phyloP scores from a whole-genome alignment of 169 alveolate species.

The Plasmodium ovale region DNA sequence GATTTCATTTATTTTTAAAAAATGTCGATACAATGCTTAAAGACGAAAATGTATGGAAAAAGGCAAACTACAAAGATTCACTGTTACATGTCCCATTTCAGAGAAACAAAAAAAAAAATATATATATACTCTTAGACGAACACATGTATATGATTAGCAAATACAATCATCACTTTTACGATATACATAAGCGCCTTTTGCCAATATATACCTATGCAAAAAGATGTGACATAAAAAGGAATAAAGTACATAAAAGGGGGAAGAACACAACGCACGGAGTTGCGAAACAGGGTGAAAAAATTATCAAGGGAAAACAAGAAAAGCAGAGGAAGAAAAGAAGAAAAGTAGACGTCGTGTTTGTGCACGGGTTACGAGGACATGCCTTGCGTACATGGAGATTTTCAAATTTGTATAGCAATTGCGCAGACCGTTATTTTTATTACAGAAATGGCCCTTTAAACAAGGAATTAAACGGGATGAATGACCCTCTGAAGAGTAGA shows the following conservation, averaged over 20 bases:
- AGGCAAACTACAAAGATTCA: conserved; percentile 5
- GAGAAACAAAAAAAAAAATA: conserved; percentile 22
- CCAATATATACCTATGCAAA: conserved; percentile 51
- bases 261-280: background rate
- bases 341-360: conserved; percentile 34
- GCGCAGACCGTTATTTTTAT: conserved; percentile 21
- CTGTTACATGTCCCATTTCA: background rate
- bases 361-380: conserved; percentile 63
- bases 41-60: conserved; percentile 3
- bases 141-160: conserved; percentile 55
- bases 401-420: conserved; percentile 18
- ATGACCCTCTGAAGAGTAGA: background rate
- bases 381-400: conserved; percentile 75
- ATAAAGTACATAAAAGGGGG: background rate
- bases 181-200: conserved; percentile 19
- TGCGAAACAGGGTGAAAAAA: background rate
- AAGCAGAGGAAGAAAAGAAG: conserved; percentile 13
- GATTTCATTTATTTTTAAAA: conserved; percentile 46
- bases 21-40: conserved; percentile 41
- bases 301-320: background rate
- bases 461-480: background rate
- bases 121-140: conserved; percentile 37
- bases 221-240: conserved; percentile 30
- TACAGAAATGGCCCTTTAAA: conserved; percentile 32
- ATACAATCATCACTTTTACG: conserved; percentile 55